Evolutionary conservation across 1,139 yeast species (phyloP), one percentile per base, ranked within the genome.

Genomic region (Pichia kudriavzevii): DNA sequence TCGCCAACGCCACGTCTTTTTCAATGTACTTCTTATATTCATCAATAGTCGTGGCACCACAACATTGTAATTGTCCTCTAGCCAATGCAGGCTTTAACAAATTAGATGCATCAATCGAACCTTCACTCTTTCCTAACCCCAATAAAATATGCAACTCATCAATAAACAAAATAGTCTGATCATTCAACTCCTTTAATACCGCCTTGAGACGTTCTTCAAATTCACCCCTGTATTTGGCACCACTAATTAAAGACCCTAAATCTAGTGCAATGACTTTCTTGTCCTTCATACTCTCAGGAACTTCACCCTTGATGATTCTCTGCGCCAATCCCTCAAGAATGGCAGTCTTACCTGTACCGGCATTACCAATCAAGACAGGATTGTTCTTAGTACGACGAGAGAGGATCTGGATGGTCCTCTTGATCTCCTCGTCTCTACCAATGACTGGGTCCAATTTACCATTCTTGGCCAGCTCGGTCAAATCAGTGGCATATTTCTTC

Each of bases 291-390:
- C 87, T 75, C 43, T 91, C 97, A 0, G 98, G 98, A 1, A 91
- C 98, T 52, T 87, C 95, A 8, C 91, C 91, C 40, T 82, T 75
- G 12, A 84, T 75, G 37, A 91, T 87, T 49, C 96, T 64, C 59
- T 91, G 97, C 0, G 97, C 97, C 33, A 91, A 66, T 1, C 97
- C 98, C 58, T 91, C 98, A 75, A 91, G 81, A 36, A 91, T 78
- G 5, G 96, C 94, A 0, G 97, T 91, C 59, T 91, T 91, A 61
- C 98, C 98, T 0, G 95, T 93, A 61, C 98, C 98, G 1, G 98
- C 97, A 46, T 83, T 77, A 43, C 97, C 98, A 35, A 88, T 85
- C 34, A 91, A 60, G 0, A 91, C 94, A 0, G 97, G 97, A 53
- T 91, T 91, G 54, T 88, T 88, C 58, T 91, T 91, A 2, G 96